Base-by-base conservation (phyloP, 257 asterid genomes). In the Ilex asprella region DNA sequence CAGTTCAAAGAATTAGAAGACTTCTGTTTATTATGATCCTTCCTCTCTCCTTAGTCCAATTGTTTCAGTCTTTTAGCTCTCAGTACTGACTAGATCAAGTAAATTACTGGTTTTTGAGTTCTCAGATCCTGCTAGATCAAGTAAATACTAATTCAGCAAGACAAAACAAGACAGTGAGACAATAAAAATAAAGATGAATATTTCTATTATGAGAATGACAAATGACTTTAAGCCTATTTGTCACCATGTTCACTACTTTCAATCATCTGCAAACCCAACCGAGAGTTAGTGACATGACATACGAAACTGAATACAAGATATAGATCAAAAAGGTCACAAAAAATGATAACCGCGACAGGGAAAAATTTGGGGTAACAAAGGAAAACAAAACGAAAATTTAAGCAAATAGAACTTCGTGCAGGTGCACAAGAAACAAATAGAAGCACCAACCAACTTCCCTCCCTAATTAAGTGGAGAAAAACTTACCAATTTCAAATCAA, bases 1-100 rank as follows among this genome's bases (percentile, higher is more conserved):
- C 98, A 56, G 98, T 89, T 82, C 98, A 97, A 70, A 92, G 97
- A 49, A 97, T 92, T 58, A 92, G 87, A 76, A 92, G 96, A 80
- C 98, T 92, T 79, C 86, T 92, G 73, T 91, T 91, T 63, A 91
- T 91, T 91, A 91, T 35, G 98, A 84, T 76, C 98, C 98, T 81
- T 91, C 98, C 81, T 91, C 88, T 83, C 97, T 81, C 74, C 96
- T 81, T 75, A 91, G 62, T 57, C 98, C 98, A 32, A 91, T 91
- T 21, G 98, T 88, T 84, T 91, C 98, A 67, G 96, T 86, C 73
- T 91, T 91, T 21, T 21, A 21, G 27, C 27, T 21, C 27, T 21
- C 27, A 21, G 27, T 21, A 0, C 27, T 21, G 27, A 1, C 27
- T 21, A 21, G 27, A 21, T 21, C 27, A 21, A 21, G 27, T 21